Evolutionary conservation across 441 rosid genomes (phyloP).

Genomic region (Croton laevigatus): DNA sequence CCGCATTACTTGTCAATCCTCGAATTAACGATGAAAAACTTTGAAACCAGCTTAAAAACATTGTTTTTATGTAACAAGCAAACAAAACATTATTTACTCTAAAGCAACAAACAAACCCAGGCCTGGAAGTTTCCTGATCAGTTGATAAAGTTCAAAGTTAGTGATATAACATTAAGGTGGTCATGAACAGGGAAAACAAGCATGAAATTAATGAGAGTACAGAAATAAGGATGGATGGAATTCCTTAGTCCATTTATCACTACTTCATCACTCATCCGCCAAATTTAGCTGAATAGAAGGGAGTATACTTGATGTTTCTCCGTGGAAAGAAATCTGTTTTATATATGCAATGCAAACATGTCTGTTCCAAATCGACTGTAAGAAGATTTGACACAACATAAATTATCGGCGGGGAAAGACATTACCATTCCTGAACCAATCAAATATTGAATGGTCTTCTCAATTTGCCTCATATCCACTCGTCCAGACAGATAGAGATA

Average conservation of each 20-base stretch:
- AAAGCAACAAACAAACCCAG: background rate
- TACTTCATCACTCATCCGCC: background rate
- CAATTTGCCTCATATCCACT: slow-evolving; percentile 91
- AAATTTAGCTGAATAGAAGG: background rate
- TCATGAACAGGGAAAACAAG: background rate
- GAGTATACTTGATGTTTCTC: background rate
- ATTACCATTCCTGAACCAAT: slow-evolving; percentile 98
- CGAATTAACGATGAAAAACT: background rate
- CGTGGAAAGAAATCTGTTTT: background rate
- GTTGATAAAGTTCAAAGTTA: background rate
- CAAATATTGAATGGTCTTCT: slow-evolving; percentile 91
- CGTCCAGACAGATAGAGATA: slow-evolving; percentile 89
- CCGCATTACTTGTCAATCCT: background rate
- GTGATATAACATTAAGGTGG: background rate
- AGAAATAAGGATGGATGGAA: background rate
- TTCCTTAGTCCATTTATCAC: background rate
- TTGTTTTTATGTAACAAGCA: background rate
- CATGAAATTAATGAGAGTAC: too few relatives aligned
- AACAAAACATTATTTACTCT: background rate
- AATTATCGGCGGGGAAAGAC: slow-evolving; percentile 12
- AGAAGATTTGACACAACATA: background rate
- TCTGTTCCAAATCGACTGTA: background rate
- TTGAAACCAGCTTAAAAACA: too few relatives aligned
- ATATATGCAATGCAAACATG: background rate
- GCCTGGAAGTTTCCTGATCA: background rate